Base-by-base conservation (phyloP, 352 stramenopile species). In the Pilasporangium apinafurcum region DNA sequence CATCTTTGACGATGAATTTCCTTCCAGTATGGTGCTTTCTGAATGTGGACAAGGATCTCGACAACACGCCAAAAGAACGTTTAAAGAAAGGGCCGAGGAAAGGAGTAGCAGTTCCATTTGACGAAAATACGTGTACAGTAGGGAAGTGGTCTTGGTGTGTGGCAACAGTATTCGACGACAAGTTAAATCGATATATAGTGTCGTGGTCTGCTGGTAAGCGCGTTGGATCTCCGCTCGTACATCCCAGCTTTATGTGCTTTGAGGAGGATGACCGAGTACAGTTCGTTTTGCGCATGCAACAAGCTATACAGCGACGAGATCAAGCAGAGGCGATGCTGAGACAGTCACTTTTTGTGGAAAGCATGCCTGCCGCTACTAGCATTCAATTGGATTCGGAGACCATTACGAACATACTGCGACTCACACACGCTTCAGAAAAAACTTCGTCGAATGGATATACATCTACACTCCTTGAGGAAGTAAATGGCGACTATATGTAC, bases 401-500 rank as follows among this genome's bases (percentile, higher is more conserved):
- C 0, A 90, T 92, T 44, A 69, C 53, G 43, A 82, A 76, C 39
- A 94, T 94, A 28, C 51, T 94, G 25, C 69, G 74, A 8, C 59
- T 84, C 13, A 73, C 78, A 4, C 51, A 91, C 9, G 85, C 69
- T 6, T 83, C 75, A 1, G 59, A 67, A 12, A 68, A 56, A 10
- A 65, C 89, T 1, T 56, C 67, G 6, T 51, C 60, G 12, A 72
- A 85, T 18, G 55, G 68, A 8, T 56, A 60, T 8, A 91, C 81
- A 1, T 88, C 77, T 17, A 22, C 44, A 8, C 46, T 97, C 0
- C 46, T 97, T 1, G 69, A 95, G 43, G 87, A 98, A 64, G 84
- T 96, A 24, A 95, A 94, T 53, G 56, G 70, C 4, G 82, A 95
- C 48, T 97, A 96, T 60, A 89, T 94, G 65, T 71, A 87, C 25